Base-by-base conservation (phyloP, 352 stramenopile genomes). In the Thraustotheca clavata region DNA sequence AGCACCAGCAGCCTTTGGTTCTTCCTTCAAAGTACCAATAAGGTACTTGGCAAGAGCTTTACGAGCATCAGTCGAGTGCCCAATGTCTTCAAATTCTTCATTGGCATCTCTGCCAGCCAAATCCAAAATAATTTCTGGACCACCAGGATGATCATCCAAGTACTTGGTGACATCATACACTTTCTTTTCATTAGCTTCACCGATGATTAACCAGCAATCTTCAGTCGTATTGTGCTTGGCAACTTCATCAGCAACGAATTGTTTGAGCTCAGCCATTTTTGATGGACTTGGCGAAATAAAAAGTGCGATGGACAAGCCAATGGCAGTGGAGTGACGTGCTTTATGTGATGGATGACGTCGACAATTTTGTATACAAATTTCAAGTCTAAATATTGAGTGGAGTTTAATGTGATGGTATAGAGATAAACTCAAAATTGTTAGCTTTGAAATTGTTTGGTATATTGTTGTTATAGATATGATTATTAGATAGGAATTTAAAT, bases 131-230 rank as follows among this genome's bases (percentile, higher is more conserved):
- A 99, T 97, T 79, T 99, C 96, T 9, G 96, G 89, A 57, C 97
- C 97, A 72, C 97, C 97, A 22, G 97, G 97, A 79, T 99, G 97
- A 77, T 99, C 96, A 71, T 99, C 94, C 55, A 99, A 80, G 80
- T 99, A 99, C 62, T 87, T 86, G 32, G 94, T 97, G 34, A 99
- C 90, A 73, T 99, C 93, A 75, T 99, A 99, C 24, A 99, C 96
- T 75, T 97, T 96, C 67, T 76, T 75, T 9, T 81, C 47, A 50
- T 83, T 83, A 14, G 80, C 74, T 12, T 86, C 75, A 38, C 76
- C 72, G 65, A 94, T 77, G 67, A 95, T 81, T 73, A 95, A 81
- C 83, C 85, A 95, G 79, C 85, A 93, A 72, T 95, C 85, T 62
- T 87, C 71, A 12, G 71, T 77, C 34, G 74, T 86, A 55, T 88